Evolutionary conservation across 106 monocot species (phyloP).

Genomic region (Hemerocallis citrina): DNA sequence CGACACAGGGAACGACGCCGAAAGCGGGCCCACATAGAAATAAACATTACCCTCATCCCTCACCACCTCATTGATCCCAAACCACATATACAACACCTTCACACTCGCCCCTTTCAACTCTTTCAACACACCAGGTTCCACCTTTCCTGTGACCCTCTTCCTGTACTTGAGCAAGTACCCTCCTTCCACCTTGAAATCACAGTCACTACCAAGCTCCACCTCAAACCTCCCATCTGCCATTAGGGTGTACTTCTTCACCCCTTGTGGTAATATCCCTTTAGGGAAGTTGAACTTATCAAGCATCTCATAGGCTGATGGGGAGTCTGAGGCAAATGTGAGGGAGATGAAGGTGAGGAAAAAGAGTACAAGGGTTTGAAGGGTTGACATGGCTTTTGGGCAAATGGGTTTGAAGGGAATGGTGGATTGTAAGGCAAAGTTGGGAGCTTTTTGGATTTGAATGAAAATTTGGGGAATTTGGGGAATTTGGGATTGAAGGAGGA

Average conservation of each 20-base stretch:
- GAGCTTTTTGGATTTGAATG: no score
- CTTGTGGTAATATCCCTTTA: conserved; percentile 31
- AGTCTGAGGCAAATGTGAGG: neutral
- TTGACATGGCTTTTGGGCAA: neutral
- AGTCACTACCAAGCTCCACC: conserved; percentile 9
- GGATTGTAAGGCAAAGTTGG: no score
- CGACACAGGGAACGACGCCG: conserved; percentile 27
- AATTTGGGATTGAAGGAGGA: no score
- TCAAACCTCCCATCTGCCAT: conserved; percentile 18
- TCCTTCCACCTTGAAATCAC: conserved; percentile 22
- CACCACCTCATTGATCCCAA: conserved; percentile 19
- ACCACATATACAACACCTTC: conserved; percentile 32
- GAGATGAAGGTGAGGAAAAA: neutral
- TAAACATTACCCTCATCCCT: conserved; percentile 8
- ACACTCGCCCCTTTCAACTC: conserved; percentile 32
- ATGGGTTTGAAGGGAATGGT: neutral
- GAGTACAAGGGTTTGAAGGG: neutral
- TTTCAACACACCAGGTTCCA: conserved; percentile 12
- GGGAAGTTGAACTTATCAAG: conserved; percentile 26
- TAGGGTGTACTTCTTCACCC: conserved; percentile 17
- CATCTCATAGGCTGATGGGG: conserved; percentile 33
- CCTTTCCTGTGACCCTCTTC: conserved; percentile 26
- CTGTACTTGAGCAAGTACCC: conserved; percentile 29
- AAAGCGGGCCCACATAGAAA: conserved; percentile 41
- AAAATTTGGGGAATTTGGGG: no score